phyloP scores from a whole-genome alignment of 2,329 filamentous ascomycete genomes.

The Arthrinium puccinioides region DNA sequence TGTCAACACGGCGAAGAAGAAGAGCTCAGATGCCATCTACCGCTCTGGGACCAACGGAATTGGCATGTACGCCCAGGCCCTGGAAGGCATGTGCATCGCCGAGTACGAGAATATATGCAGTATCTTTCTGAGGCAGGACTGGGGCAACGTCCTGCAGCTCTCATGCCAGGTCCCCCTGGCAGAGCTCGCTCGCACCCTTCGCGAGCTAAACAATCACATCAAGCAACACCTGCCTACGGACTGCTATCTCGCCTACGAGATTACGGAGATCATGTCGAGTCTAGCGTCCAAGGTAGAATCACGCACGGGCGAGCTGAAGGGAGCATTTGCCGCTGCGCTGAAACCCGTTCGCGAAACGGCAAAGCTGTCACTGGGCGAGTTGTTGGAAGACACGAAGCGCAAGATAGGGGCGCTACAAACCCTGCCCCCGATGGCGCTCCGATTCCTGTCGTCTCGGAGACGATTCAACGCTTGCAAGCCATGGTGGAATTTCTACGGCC shows the following conservation, averaged over 20 bases:
- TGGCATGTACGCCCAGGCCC: constrained; percentile 75
- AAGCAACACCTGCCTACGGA: constrained; percentile 81
- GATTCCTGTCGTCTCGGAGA: constrained; percentile 71
- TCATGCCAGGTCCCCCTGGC: constrained; percentile 72
- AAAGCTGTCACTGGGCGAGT: constrained; percentile 73
- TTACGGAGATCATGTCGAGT: constrained; percentile 80
- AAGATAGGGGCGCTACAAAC: constrained; percentile 58
- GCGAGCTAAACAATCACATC: constrained; percentile 85
- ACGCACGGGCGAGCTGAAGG: constrained; percentile 79
- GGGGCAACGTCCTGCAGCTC: constrained; percentile 68
- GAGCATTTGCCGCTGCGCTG: constrained; percentile 73
- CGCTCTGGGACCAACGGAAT: constrained; percentile 86
- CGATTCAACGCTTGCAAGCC: constrained; percentile 77
- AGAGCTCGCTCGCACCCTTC: constrained; percentile 77
- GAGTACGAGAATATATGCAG: constrained; percentile 89
- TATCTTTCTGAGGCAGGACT: constrained; percentile 81
- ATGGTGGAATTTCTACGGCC: constrained; percentile 84
- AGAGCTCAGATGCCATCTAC: constrained; percentile 76
- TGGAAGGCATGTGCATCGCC: constrained; percentile 79
- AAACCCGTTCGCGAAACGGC: constrained; percentile 89
- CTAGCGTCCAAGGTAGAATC: constrained; percentile 74
- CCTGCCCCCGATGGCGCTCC: constrained; percentile 74
- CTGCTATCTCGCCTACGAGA: constrained; percentile 91
- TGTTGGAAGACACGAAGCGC: constrained; percentile 76
- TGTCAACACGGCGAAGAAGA: constrained; percentile 74